Evolutionary conservation across 1,139 yeast genomes (phyloP).

Genomic region (Tardiomyces blankii): DNA sequence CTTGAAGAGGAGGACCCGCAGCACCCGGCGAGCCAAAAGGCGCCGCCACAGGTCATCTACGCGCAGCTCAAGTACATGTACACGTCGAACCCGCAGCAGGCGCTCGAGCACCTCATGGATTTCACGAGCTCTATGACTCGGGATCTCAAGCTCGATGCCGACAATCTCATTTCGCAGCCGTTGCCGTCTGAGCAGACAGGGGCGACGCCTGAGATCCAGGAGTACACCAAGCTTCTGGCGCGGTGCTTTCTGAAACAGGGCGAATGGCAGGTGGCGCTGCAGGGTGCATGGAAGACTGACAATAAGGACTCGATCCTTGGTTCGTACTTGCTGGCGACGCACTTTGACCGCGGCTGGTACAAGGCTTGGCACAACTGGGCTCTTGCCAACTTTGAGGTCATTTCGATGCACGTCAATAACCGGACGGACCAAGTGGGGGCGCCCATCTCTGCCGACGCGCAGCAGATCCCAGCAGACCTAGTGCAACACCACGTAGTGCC

Average conservation of each 20-base stretch:
- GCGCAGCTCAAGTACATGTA: constrained; percentile 95
- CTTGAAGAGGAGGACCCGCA: constrained; percentile 43
- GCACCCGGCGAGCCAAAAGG: constrained; percentile 49
- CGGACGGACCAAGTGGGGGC: constrained; percentile 15
- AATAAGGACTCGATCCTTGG: constrained; percentile 75
- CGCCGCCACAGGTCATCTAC: constrained; percentile 79
- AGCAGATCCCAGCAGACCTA: constrained; percentile 31
- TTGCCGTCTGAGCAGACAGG: constrained; percentile 49
- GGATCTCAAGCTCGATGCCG: constrained; percentile 46
- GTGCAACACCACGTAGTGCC: constrained; percentile 86
- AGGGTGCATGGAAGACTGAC: constrained; percentile 67
- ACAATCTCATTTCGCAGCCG: constrained; percentile 82
- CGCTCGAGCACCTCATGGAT: constrained; percentile 73
- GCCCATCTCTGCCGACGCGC: neutral
- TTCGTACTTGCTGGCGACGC: constrained; percentile 86
- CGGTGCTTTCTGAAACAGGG: constrained; percentile 96
- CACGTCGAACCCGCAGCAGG: constrained; percentile 92
- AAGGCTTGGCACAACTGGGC: constrained; percentile 99
- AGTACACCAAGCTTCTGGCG: constrained; percentile 79
- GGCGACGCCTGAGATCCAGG: constrained; percentile 44
- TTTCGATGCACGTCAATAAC: constrained; percentile 41
- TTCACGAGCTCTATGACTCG: constrained; percentile 87
- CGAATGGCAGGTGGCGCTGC: constrained; percentile 88
- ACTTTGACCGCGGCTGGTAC: constrained; percentile 87
- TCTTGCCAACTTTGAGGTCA: constrained; percentile 89